These are phyloP conservation scores for Venturia oleaginea DNA, from an alignment of 2,329 filamentous ascomycete genomes.

Conservation along the genomic window DNA sequence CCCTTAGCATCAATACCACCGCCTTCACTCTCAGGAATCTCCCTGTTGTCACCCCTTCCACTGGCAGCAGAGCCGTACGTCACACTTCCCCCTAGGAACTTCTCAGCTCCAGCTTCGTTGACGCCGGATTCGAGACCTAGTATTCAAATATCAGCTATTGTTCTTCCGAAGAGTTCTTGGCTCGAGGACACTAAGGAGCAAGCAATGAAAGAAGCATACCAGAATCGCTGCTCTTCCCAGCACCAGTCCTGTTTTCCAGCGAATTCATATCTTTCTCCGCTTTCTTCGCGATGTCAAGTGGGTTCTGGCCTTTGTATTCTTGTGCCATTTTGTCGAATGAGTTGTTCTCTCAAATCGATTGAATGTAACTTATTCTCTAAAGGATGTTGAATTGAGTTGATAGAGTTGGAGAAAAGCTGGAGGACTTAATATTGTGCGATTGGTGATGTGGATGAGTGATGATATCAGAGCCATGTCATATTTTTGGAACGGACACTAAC, in stretches of 20 bases:
- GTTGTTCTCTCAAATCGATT: neutral
- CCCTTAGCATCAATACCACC: slow-evolving; percentile 34
- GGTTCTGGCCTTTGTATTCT: slow-evolving; percentile 33
- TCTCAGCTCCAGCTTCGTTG: slow-evolving; percentile 30
- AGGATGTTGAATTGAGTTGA: neutral
- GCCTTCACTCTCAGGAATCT: slow-evolving; percentile 39
- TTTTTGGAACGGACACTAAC: neutral
- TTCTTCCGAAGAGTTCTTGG: no score
- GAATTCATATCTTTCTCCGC: slow-evolving; percentile 42
- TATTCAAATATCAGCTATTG: neutral
- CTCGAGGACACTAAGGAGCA: neutral
- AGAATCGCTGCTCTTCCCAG: slow-evolving; percentile 26
- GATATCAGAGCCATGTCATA: slow-evolving; percentile 7
- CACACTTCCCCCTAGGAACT: slow-evolving; percentile 38
- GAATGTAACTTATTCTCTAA: neutral
- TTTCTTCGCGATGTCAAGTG: slow-evolving; percentile 35
- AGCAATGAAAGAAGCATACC: slow-evolving; percentile 22
- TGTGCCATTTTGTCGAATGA: slow-evolving; percentile 29
- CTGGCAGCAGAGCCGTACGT: slow-evolving; percentile 35
- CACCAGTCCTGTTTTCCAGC: slow-evolving; percentile 30
- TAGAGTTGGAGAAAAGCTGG: neutral
- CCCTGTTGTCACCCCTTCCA: slow-evolving; percentile 37
- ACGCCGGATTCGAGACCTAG: slow-evolving; percentile 39
- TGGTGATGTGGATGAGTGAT: neutral
- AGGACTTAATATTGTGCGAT: neutral